A percentile compares a stretch with the other conserved stretches of the same genome.
Evolutionary conservation across 768 basidiomycete genomes (phyloP).

Genomic region (Tricholoma furcatifolium): DNA sequence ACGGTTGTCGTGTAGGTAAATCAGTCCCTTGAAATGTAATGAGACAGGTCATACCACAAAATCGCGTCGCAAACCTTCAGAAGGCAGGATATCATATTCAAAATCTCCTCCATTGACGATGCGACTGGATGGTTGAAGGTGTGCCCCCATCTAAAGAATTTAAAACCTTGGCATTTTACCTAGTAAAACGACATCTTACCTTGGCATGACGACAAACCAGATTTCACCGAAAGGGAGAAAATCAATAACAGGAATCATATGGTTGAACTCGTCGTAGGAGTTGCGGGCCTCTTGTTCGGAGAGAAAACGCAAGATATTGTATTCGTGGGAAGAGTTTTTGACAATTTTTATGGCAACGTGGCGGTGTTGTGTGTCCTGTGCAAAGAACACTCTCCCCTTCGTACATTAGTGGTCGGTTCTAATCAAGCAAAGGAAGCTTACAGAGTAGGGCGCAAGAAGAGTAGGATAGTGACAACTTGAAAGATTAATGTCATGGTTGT

Average conservation of each 20-base stretch:
- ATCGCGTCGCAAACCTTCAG: slow-evolving; percentile 1
- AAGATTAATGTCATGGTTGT: too few species aligned
- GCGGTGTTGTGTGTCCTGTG: slow-evolving; percentile 18
- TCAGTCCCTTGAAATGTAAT: neutral
- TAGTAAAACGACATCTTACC: neutral
- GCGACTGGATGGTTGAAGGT: neutral
- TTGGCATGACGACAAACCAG: slow-evolving; percentile 12
- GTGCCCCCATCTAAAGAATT: neutral
- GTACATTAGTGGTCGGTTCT: too few species aligned
- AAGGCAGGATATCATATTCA: slow-evolving; percentile 2
- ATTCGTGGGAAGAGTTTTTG: slow-evolving; percentile 20
- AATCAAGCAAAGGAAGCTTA: neutral
- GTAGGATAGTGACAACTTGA: neutral
- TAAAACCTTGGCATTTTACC: neutral
- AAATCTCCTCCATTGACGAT: neutral
- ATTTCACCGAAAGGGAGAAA: neutral
- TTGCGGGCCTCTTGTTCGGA: slow-evolving; percentile 5
- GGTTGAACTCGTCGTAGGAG: neutral
- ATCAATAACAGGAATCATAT: slow-evolving; percentile 10
- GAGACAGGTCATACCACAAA: neutral
- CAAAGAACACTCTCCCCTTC: slow-evolving; percentile 9
- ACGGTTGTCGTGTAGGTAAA: neutral
- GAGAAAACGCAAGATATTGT: slow-evolving; percentile 19
- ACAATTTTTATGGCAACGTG: slow-evolving; percentile 28
- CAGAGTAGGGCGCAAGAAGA: neutral